Percentiles rank a stretch among this genome's conserved stretches.
phyloP scores from a whole-genome alignment of 139 green algal species.

The Chlamydomonas eustigma region DNA sequence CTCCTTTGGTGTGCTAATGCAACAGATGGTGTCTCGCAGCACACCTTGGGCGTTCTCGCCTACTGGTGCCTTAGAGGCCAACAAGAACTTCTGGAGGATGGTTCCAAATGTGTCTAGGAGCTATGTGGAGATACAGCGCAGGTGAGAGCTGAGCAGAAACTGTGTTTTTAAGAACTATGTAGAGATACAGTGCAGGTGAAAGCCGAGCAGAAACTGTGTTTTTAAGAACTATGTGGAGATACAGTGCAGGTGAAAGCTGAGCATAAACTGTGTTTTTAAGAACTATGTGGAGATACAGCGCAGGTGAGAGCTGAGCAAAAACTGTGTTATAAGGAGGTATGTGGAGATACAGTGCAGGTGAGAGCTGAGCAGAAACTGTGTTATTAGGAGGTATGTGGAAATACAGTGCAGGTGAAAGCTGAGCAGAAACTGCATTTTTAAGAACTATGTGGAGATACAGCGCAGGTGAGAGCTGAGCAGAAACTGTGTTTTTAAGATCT shows the following conservation, averaged over 20 bases:
- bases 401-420: too few species aligned
- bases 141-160: background rate
- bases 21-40: slow-evolving; percentile 4
- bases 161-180: background rate
- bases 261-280: background rate
- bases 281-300: too few species aligned
- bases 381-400: too few species aligned
- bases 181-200: background rate
- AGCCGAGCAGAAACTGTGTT: background rate
- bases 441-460: too few species aligned
- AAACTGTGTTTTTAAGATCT: too few species aligned
- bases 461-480: too few species aligned
- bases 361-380: too few species aligned
- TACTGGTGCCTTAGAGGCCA: background rate
- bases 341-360: too few species aligned
- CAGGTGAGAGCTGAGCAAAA: too few species aligned
- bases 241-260: too few species aligned
- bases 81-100: slow-evolving; percentile 7
- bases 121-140: background rate
- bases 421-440: too few species aligned
- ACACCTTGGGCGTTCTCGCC: background rate
- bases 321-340: too few species aligned
- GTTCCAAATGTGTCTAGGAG: background rate
- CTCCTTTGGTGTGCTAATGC: slow-evolving; percentile 1
- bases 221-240: background rate